phyloP scores from a whole-genome alignment of 2,329 filamentous ascomycete species.

The Apiospora phragmitis region DNA sequence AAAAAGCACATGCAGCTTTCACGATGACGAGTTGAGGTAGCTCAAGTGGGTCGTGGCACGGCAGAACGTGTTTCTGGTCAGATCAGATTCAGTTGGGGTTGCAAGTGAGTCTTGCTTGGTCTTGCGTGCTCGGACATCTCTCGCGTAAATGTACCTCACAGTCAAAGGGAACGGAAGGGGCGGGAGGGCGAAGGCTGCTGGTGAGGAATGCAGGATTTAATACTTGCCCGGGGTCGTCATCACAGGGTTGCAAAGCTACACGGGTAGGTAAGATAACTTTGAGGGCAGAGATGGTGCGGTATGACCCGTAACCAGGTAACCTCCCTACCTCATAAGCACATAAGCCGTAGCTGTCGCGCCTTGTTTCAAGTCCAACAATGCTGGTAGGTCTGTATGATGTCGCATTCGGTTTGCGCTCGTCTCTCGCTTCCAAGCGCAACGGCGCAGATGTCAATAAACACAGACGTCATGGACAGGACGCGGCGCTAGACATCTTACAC shows the following conservation, averaged over 20 bases:
- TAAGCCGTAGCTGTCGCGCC: neutral
- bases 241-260: neutral
- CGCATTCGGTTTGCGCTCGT: neutral
- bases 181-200: neutral
- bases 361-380: neutral
- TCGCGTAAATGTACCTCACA: neutral
- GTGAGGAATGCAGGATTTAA: neutral
- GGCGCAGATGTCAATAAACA: neutral
- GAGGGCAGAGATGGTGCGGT: neutral
- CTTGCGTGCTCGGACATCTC: neutral
- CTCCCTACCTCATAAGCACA: neutral
- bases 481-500: neutral
- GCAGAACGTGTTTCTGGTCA: neutral
- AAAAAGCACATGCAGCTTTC: constrained; percentile 3
- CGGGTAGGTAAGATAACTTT: neutral
- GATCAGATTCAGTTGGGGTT: neutral
- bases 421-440: neutral
- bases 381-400: neutral
- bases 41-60: neutral
- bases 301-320: neutral
- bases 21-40: constrained; percentile 7
- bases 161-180: neutral
- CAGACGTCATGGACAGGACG: constrained; percentile 1
- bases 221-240: neutral
- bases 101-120: neutral